Conservation (phyloP, 768 basidiomycete genomes). For the Termitomyces eurrhizus region DNA sequence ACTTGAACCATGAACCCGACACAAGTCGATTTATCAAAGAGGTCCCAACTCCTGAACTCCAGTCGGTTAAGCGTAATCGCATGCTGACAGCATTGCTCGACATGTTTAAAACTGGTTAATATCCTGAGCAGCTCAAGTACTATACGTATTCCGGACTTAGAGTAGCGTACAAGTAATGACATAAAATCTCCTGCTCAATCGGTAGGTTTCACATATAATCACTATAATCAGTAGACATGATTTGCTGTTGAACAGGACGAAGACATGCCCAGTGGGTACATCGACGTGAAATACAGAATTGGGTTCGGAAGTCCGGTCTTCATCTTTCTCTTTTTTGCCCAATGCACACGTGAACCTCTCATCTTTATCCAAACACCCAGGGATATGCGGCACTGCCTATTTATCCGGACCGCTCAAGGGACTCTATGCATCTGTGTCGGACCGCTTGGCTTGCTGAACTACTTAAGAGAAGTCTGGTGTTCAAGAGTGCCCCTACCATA, state of each 20-base stretch:
- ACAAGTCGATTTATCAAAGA: slow-evolving; percentile 28
- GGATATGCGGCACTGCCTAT: background rate
- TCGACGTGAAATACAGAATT: background rate
- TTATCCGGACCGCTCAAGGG: slow-evolving; percentile 11
- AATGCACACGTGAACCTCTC: background rate
- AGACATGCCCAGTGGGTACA: background rate
- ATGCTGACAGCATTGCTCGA: slow-evolving; percentile 7
- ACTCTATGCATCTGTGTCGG: slow-evolving; percentile 4
- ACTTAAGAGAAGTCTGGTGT: slow-evolving; percentile 1
- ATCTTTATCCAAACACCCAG: background rate
- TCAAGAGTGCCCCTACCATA: background rate
- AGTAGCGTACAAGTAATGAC: background rate
- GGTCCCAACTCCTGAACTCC: slow-evolving; percentile 12
- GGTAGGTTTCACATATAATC: too few relatives aligned
- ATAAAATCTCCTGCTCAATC: background rate
- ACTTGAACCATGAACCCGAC: slow-evolving; percentile 19
- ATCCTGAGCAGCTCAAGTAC: background rate
- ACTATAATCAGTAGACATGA: too few relatives aligned
- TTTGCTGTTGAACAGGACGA: background rate
- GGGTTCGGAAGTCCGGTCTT: too few relatives aligned
- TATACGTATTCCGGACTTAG: background rate
- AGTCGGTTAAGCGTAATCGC: background rate
- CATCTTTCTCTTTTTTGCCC: background rate
- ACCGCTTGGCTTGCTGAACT: slow-evolving; percentile 4
- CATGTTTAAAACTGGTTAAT: slow-evolving; percentile 5